Base-by-base conservation (phyloP, 2,329 filamentous ascomycete genomes). In the Fusarium acutatum region DNA sequence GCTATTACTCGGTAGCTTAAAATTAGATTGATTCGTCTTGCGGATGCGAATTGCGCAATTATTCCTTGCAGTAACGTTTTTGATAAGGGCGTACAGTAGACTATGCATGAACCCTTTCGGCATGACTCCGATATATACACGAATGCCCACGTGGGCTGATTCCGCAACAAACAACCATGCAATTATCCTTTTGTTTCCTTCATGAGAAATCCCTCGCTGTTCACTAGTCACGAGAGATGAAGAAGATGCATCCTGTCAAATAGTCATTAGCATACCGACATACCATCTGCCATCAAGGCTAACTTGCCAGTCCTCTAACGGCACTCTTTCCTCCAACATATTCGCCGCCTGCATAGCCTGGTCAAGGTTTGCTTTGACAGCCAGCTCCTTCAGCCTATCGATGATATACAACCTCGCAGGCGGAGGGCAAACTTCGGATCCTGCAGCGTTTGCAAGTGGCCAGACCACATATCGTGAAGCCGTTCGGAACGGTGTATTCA, bases 211-310 rank as follows among this genome's bases (percentile, higher is more conserved):
- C 17, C 3, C 8, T 26, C 17, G 11, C 4, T 17, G 8, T n/a
- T 15, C 9, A 7, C 20, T 9, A 7, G 4, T 63, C 14, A 63
- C 4, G 60, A 63, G 15, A 63, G n/a, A 46, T 60, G 60, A 17
- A 63, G 40, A 10, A 63, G 60, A 24, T 63, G 60, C 53, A 60
- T 63, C 60, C 60, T 63, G 12, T 60, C 12, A 41, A 46, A 26
- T 17, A 18, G 37, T n/a, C n/a, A 40, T 63, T 38, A 60, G 53
- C 30, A 28, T 38, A 34, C 18, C 18, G 10, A 40, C 15, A 14
- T 38, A 24, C 17, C 15, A 47, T 47, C 12, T 3, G 7, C 22
- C 26, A 44, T 30, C n/a, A 4, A 37, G 18, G 37, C 30, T 40
- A 17, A 40, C 60, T 63, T 28, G 26, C 60, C 60, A 63, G n/a